Conservation (phyloP, 2,329 filamentous ascomycete species). For the Aspergillus fumigatiaffinis region DNA sequence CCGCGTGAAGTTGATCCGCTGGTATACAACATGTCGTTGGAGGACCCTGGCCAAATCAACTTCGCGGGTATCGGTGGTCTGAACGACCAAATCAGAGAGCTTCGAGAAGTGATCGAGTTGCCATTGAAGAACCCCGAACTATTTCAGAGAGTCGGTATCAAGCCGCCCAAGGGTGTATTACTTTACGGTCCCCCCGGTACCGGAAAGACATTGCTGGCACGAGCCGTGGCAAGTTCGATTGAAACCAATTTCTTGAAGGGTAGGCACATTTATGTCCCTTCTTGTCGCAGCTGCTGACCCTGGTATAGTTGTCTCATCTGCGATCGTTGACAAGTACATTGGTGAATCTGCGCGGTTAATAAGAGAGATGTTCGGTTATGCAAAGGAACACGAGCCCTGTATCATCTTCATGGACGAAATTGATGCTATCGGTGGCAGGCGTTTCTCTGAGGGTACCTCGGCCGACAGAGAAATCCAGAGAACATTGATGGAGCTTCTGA, state of each 20-base stretch:
- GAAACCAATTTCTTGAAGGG: conserved; percentile 99
- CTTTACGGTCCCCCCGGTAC: conserved; percentile 96
- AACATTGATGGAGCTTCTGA: conserved; percentile 96
- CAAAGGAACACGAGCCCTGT: conserved; percentile 98
- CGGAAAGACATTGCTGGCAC: conserved; percentile 89
- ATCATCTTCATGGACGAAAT: conserved; percentile 99
- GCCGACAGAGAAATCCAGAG: conserved; percentile 98
- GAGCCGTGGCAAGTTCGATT: conserved; percentile 91
- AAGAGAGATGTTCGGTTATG: conserved; percentile 99
- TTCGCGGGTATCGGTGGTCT: conserved; percentile 96
- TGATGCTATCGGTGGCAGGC: conserved; percentile 92
- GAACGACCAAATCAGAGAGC: conserved; percentile 96
- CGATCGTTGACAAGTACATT: conserved; percentile 99
- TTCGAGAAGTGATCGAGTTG: conserved; percentile 95
- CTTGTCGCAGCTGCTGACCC: conserved; percentile 2
- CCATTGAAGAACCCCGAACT: conserved; percentile 98
- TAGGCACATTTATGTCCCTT: conserved; percentile 38
- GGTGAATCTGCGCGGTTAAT: conserved; percentile 96
- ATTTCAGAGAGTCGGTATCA: conserved; percentile 95
- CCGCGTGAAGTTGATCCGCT: conserved; percentile 96
- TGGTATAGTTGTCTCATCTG: conserved; percentile 82
- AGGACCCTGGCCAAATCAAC: conserved; percentile 95
- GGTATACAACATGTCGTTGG: conserved; percentile 99
- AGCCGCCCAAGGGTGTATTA: conserved; percentile 94
- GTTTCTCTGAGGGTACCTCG: conserved; percentile 95